Evolutionary conservation across 139 green algal genomes (phyloP).

Genomic region (Tetraselmis striata): DNA sequence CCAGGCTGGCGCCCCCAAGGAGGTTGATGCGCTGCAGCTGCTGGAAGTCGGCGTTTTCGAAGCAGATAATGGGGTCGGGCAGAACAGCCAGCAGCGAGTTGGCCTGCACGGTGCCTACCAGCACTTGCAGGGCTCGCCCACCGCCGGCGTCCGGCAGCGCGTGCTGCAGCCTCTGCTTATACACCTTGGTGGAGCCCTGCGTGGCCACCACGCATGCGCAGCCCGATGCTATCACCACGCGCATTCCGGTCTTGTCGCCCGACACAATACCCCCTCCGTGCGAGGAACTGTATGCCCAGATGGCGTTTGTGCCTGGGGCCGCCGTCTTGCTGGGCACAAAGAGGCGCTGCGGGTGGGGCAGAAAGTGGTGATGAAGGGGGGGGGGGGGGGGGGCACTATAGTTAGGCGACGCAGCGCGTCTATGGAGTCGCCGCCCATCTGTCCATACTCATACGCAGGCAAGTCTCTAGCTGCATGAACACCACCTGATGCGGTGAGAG

Average conservation of each 20-base stretch:
- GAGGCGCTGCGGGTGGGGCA: not conserved
- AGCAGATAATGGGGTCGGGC: constrained; percentile 30
- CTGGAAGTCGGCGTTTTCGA: constrained; percentile 7
- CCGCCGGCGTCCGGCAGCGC: too few species aligned
- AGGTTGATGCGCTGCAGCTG: constrained; percentile 27
- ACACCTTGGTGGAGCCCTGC: constrained; percentile 34
- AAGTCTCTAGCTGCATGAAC: too few species aligned
- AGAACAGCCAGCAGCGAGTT: constrained; percentile 24
- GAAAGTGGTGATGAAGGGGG: not conserved
- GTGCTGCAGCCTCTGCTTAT: not conserved
- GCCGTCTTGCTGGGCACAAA: not conserved
- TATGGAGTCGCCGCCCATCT: too few species aligned
- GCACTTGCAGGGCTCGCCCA: not conserved
- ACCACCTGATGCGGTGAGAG: too few species aligned
- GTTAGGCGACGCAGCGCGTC: too few species aligned
- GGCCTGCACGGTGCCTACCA: not conserved
- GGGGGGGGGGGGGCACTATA: too few species aligned
- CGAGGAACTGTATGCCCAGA: constrained; percentile 26
- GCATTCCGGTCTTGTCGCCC: constrained; percentile 20
- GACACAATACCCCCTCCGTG: constrained; percentile 36
- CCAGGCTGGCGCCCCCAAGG: constrained; percentile 17
- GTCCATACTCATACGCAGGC: too few species aligned
- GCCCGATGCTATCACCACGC: not conserved
- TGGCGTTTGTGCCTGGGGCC: not conserved
- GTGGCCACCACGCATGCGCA: constrained; percentile 26